A percentile compares a stretch with the other conserved stretches of the same genome.
Evolutionary conservation across 176 grass and related monocot genomes (phyloP).

Genomic region (Pontederia paniculata): DNA sequence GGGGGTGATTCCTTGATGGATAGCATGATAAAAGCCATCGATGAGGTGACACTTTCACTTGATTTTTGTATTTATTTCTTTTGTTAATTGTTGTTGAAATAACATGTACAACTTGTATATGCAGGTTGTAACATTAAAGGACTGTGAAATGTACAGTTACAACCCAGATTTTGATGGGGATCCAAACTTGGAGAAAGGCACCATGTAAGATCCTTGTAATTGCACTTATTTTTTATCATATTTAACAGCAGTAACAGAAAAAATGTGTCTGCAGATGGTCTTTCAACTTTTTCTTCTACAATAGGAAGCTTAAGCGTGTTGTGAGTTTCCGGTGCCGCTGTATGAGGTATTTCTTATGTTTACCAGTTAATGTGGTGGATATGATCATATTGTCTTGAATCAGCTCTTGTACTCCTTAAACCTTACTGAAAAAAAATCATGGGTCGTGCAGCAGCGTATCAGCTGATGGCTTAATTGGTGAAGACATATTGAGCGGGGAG

Average conservation of each 20-base stretch:
- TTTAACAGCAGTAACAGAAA: no score
- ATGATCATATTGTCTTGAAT: background rate
- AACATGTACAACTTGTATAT: constrained; percentile 6
- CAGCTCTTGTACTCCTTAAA: background rate
- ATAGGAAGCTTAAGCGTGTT: constrained; percentile 84
- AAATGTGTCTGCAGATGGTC: constrained; percentile 62
- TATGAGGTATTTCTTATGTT: constrained; percentile 38
- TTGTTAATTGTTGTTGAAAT: background rate
- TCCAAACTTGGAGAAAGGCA: constrained; percentile 72
- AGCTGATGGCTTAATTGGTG: constrained; percentile 29
- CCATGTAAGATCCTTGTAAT: no score
- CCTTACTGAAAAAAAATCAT: no score
- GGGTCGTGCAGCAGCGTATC: constrained; percentile 69
- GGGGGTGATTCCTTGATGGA: constrained; percentile 60
- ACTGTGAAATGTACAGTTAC: constrained; percentile 92
- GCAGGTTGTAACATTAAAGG: constrained; percentile 81
- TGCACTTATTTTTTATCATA: no score
- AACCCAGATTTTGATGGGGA: constrained; percentile 79
- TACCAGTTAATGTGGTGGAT: background rate
- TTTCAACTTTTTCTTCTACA: constrained; percentile 86
- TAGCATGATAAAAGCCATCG: constrained; percentile 80
- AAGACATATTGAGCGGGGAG: no score
- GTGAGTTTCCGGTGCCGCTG: constrained; percentile 90
- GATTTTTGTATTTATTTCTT: background rate
- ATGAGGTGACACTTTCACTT: constrained; percentile 46